Evolutionary conservation across 2,329 filamentous ascomycete genomes (phyloP), one percentile per base, ranked within the genome.

Genomic region (Cytospora chrysosperma): DNA sequence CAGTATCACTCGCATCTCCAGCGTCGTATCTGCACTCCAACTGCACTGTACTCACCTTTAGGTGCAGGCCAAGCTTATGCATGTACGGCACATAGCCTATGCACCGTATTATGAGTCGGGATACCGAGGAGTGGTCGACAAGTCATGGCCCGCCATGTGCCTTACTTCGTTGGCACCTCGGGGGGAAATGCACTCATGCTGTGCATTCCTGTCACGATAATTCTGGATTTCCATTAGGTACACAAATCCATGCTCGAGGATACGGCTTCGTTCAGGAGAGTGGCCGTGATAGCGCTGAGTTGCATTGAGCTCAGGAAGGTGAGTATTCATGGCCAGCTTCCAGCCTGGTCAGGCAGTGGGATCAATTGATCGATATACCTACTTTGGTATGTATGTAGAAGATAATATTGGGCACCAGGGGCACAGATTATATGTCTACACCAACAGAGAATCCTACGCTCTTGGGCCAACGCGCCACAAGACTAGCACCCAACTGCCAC

Each of bases 161-260:
- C 61, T 62, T 26, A 21, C 27, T n/a, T n/a, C n/a, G n/a, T n/a
- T 34, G 43, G 52, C 43, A 21, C 56, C 27, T 65, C 60, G 64
- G 60, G 60, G 61, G 60, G 47, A 65, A 56, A 53, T 47, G 64
- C 28, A 55, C 61, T 49, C 57, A 56, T 63, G 61, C 61, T 40
- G 34, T 40, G 17, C 34, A 40, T 13, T 50, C 61, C 64, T 63
- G 32, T 54, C 61, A 64, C 61, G 30, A 37, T 58, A 43, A 40
- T 32, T 40, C n/a, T 50, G 61, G 64, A 61, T 56, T 32, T 52
- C 30, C 13, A 24, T 47, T 1, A 24, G n/a, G 37, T 56, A 34
- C 51, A 52, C 17, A 50, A 26, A 60, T 27, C 28, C 61, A 63
- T 40, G 61, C 59, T 57, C 34, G 49, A 21, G 27, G 37, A 55